Evolutionary conservation across 192 early-diverging fungal species (phyloP).

Genomic region (Umbelopsis isabellina): DNA sequence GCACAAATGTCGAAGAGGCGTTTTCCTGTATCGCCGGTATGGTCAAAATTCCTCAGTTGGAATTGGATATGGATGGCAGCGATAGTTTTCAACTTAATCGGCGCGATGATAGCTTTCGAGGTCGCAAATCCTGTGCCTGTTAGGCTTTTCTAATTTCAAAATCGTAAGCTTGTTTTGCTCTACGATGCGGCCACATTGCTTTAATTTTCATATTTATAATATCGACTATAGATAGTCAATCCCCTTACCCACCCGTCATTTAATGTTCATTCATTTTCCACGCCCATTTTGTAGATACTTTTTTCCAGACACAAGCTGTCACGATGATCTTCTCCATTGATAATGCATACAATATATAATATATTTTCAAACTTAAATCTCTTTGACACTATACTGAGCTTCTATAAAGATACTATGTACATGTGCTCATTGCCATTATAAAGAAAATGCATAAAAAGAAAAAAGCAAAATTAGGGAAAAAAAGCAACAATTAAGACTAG

Average conservation of each 20-base stretch:
- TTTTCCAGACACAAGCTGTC: not conserved
- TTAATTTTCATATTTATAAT: not conserved
- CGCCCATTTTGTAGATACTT: constrained; percentile 16
- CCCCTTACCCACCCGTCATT: not conserved
- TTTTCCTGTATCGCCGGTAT: constrained; percentile 85
- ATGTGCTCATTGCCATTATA: constrained; percentile 10
- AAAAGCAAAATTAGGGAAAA: not conserved
- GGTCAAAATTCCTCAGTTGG: constrained; percentile 57
- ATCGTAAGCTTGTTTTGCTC: no score
- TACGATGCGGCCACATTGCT: not conserved
- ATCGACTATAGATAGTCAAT: not conserved
- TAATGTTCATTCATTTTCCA: not conserved
- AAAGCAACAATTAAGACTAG: not conserved
- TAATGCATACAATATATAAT: constrained; percentile 6
- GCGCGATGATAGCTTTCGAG: constrained; percentile 6
- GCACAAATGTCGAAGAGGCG: constrained; percentile 92
- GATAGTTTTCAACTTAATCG: constrained; percentile 19
- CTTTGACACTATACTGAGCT: not conserved
- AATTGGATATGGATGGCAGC: constrained; percentile 49
- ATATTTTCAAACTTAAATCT: not conserved
- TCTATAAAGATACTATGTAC: constrained; percentile 6
- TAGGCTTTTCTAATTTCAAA: not conserved
- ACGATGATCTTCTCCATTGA: constrained; percentile 20
- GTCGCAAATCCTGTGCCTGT: constrained; percentile 17
- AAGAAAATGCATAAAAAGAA: not conserved